phyloP scores from a whole-genome alignment of 1,284 basidiomycete genomes.

The Sanghuangporus weigelae region DNA sequence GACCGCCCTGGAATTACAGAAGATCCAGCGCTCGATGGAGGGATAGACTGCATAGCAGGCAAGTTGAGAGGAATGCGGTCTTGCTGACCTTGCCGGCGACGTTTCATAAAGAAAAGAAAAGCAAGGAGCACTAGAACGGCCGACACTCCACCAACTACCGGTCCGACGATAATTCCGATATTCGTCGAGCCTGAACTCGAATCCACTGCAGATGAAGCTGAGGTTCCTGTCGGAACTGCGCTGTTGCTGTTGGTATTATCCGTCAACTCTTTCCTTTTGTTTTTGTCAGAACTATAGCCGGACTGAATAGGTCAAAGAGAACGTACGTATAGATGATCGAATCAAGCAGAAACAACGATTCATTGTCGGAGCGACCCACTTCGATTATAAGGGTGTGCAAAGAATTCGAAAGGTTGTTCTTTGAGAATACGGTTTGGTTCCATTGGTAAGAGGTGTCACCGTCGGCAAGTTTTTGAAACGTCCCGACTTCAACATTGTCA shows the following conservation, averaged over 20 bases:
- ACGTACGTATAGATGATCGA: conserved; percentile 15
- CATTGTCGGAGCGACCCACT: neutral
- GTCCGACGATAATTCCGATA: conserved; percentile 3
- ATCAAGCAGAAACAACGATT: conserved; percentile 8
- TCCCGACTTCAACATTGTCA: neutral
- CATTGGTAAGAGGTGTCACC: neutral
- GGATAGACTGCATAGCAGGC: too few species aligned
- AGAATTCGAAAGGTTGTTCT: neutral
- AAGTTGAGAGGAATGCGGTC: neutral
- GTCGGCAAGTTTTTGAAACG: neutral
- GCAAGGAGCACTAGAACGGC: conserved; percentile 2
- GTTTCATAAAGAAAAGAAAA: neutral
- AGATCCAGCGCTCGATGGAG: too few species aligned
- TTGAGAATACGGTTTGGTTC: conserved; percentile 8
- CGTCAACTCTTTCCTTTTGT: neutral
- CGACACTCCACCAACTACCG: neutral
- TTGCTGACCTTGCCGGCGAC: conserved; percentile 1
- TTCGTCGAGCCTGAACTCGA: neutral
- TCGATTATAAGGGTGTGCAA: conserved; percentile 9
- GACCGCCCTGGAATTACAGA: too few species aligned
- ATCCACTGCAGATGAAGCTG: neutral
- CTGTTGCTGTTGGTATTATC: neutral
- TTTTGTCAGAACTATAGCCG: neutral
- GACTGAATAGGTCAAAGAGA: neutral
- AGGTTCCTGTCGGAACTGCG: neutral